These are phyloP conservation scores for Immersiella caudata DNA, from an alignment of 495 filamentous ascomycete species.

Conservation along the genomic window DNA sequence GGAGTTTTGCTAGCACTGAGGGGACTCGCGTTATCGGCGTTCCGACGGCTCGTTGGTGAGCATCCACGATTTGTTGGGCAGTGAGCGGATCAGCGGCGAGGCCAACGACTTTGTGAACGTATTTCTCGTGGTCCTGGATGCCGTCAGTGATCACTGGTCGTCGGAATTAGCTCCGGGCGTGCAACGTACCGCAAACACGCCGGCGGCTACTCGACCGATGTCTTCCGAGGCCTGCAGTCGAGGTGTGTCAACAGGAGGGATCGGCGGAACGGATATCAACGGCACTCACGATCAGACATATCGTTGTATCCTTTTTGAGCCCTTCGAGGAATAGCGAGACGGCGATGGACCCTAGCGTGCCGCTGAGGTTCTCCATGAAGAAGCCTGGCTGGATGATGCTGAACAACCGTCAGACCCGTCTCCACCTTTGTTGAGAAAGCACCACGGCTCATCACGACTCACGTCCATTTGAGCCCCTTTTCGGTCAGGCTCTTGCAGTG, in stretches of 20 bases:
- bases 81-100: conserved; percentile 33
- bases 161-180: background rate
- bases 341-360: conserved; percentile 30
- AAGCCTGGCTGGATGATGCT: conserved; percentile 46
- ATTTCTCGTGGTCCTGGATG: conserved; percentile 33
- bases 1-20: conserved; percentile 22
- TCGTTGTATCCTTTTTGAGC: conserved; percentile 36
- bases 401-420: background rate
- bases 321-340: conserved; percentile 30
- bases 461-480: conserved; percentile 38
- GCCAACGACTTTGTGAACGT: conserved; percentile 28
- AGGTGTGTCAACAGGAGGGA: background rate
- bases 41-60: conserved; percentile 29
- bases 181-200: conserved; percentile 35
- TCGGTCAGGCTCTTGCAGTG: conserved; percentile 31
- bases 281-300: conserved; percentile 32
- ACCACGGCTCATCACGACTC: conserved; percentile 15
- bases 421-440: background rate
- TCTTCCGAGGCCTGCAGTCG: conserved; percentile 37
- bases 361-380: conserved; percentile 49
- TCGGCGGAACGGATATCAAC: background rate
- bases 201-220: conserved; percentile 43
- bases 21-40: conserved; percentile 33
- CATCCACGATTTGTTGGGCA: conserved; percentile 30
- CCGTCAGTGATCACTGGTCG: background rate